Percentiles rank a stretch among this genome's conserved stretches.
Conservation (phyloP, 2,329 filamentous ascomycete species). For the Colletotrichum plurivorum region DNA sequence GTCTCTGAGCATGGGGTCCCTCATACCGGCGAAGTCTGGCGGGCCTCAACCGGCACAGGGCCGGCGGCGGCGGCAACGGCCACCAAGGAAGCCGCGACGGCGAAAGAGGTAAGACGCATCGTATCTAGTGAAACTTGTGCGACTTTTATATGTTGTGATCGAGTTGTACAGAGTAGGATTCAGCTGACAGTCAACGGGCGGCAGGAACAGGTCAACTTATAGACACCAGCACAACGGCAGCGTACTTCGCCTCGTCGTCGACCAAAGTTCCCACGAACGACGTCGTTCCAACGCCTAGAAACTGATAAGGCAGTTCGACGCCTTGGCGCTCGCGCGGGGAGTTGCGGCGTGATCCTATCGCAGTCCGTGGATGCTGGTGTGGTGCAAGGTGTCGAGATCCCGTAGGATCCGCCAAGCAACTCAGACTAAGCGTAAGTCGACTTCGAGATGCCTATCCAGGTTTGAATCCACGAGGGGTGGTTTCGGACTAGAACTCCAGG, state of each 20-base stretch:
- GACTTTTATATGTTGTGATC: too few relatives aligned
- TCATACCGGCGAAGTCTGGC: constrained; percentile 4
- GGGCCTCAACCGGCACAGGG: neutral
- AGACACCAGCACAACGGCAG: too few relatives aligned
- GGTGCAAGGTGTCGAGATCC: neutral
- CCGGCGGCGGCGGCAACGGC: neutral
- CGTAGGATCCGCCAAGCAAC: constrained; percentile 20
- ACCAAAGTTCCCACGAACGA: neutral
- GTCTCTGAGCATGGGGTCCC: neutral
- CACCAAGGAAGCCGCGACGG: neutral
- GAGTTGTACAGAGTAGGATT: too few relatives aligned
- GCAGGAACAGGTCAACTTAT: too few relatives aligned
- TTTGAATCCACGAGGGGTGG: neutral
- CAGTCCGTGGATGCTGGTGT: neutral
- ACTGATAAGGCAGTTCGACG: neutral
- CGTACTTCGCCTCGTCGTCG: neutral
- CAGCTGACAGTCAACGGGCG: too few relatives aligned
- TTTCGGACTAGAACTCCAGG: too few relatives aligned
- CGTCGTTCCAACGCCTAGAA: neutral
- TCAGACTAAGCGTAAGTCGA: neutral
- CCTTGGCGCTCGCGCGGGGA: neutral
- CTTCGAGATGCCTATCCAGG: constrained; percentile 12
- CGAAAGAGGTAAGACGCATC: neutral
- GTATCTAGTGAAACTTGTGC: too few relatives aligned
- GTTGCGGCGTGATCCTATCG: constrained; percentile 1